Percentiles rank a stretch among this genome's conserved stretches.
Evolutionary conservation across 202 grass and related monocot genomes (phyloP).

Genomic region (Cymbopogon flexuosus): DNA sequence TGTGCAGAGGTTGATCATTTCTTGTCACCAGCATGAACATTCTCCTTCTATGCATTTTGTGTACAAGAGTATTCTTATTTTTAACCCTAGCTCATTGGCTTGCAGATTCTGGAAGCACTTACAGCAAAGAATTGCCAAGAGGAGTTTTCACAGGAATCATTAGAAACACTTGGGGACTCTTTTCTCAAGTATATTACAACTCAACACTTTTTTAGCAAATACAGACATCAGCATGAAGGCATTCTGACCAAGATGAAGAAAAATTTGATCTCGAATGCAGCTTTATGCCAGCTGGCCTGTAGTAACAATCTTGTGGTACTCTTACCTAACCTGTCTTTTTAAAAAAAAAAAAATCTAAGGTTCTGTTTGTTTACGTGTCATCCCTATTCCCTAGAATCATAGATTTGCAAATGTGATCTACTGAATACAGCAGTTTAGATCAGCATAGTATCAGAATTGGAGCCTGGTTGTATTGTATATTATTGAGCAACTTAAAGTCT

Average conservation of each 20-base stretch:
- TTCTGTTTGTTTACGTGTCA: neutral
- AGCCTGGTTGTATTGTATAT: neutral
- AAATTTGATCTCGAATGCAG: slow-evolving; percentile 63
- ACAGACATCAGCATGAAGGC: slow-evolving; percentile 69
- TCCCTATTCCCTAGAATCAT: neutral
- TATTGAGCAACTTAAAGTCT: neutral
- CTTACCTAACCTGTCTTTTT: neutral
- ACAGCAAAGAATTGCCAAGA: slow-evolving; percentile 69
- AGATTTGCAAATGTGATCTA: neutral
- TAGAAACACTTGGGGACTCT: slow-evolving; percentile 89
- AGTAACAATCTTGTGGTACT: slow-evolving; percentile 61
- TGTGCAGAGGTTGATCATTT: neutral
- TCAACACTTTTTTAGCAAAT: slow-evolving; percentile 58
- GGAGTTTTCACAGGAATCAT: slow-evolving; percentile 69
- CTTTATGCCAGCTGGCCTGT: slow-evolving; percentile 54
- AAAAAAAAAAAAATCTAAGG: neutral
- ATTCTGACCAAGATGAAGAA: slow-evolving; percentile 73
- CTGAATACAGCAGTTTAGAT: neutral
- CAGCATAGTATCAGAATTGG: neutral
- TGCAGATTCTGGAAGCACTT: slow-evolving; percentile 75
- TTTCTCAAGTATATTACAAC: slow-evolving; percentile 74
- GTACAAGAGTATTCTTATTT: slow-evolving; percentile 4
- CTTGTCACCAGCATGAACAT: neutral
- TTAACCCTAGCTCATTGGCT: slow-evolving; percentile 5
- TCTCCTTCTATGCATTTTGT: neutral